Percentiles rank a stretch among this genome's conserved stretches.
phyloP scores from a whole-genome alignment of 306 rosid genomes.

The Casuarina cunninghamiana region DNA sequence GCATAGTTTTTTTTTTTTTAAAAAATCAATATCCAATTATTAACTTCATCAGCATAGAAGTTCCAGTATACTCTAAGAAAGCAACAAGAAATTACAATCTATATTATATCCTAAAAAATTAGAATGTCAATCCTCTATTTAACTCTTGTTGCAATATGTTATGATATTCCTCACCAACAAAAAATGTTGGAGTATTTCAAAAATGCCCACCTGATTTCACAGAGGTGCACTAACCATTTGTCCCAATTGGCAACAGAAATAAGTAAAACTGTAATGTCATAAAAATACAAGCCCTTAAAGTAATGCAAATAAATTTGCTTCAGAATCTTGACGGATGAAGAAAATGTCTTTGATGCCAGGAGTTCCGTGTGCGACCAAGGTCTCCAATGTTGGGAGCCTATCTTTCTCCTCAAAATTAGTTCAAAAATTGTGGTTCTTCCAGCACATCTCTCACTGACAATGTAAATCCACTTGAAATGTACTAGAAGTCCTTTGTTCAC shows the following conservation, averaged over 20 bases:
- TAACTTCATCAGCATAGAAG: neutral
- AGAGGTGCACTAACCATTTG: neutral
- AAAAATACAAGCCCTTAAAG: neutral
- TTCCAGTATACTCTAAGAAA: too few species aligned
- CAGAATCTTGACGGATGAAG: neutral
- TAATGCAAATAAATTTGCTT: neutral
- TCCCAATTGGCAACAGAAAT: neutral
- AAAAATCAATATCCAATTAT: neutral
- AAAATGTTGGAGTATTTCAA: neutral
- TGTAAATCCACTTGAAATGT: neutral
- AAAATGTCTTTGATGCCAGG: neutral
- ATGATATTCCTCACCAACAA: neutral
- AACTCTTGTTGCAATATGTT: neutral
- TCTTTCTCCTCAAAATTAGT: neutral
- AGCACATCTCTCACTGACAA: neutral
- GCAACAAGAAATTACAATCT: neutral
- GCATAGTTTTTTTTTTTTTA: too few species aligned
- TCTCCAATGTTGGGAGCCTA: neutral
- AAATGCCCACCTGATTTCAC: neutral
- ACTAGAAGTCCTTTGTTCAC: constrained; percentile 8
- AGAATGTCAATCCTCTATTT: neutral
- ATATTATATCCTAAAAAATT: neutral
- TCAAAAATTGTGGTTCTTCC: neutral
- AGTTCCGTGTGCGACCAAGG: constrained; percentile 1
- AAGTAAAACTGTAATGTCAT: neutral